Conservation (phyloP, 1,139 yeast species). For the Trichomonascaceae sp. region DNA sequence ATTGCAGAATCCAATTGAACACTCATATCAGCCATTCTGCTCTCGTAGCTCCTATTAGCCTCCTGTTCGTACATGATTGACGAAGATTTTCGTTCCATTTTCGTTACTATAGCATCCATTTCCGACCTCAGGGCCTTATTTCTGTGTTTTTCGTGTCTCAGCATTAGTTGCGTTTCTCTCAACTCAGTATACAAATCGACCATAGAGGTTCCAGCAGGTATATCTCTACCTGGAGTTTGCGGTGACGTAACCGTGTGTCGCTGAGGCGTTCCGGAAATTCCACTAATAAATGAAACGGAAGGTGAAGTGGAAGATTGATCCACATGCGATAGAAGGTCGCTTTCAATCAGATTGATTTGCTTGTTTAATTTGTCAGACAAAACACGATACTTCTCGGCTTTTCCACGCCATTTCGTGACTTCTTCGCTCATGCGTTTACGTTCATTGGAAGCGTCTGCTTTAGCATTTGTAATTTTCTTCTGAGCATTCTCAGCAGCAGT, state of each 20-base stretch:
- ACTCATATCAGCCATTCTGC: constrained; percentile 47
- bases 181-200: constrained; percentile 67
- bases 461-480: constrained; percentile 37
- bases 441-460: constrained; percentile 38
- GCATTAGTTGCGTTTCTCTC: constrained; percentile 53
- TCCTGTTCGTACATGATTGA: constrained; percentile 62
- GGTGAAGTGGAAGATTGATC: background rate
- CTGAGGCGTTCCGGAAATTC: constrained; percentile 8
- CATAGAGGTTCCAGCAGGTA: constrained; percentile 44
- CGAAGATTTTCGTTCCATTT: constrained; percentile 78
- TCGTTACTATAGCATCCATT: constrained; percentile 63
- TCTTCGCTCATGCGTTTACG: constrained; percentile 30
- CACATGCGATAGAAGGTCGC: constrained; percentile 24
- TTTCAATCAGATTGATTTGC: constrained; percentile 29
- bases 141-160: constrained; percentile 63
- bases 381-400: constrained; percentile 26
- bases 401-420: constrained; percentile 27
- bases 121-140: constrained; percentile 67
- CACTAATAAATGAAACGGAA: background rate
- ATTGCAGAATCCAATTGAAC: constrained; percentile 42
- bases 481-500: constrained; percentile 35
- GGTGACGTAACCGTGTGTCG: constrained; percentile 5
- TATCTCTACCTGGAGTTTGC: constrained; percentile 13
- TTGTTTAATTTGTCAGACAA: constrained; percentile 26
- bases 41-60: constrained; percentile 44